Conservation (phyloP, 345 rosid genomes). For the Raphanus raphanistrum region DNA sequence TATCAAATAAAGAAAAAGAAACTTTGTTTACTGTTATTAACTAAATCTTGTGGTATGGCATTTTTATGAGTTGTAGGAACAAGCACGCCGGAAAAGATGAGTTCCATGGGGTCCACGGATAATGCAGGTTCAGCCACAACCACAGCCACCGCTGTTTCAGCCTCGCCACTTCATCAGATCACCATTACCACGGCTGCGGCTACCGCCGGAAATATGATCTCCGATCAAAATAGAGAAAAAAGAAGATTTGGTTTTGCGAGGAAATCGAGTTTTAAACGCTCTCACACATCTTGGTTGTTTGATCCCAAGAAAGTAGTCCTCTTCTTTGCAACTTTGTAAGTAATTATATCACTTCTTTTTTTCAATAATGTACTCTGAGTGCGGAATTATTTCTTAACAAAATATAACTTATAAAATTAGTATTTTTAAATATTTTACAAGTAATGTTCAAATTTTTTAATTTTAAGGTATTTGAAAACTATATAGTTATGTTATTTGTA, state of each 20-base stretch:
- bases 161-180: conserved; percentile 62
- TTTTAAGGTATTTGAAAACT: no score
- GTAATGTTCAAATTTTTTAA: no score
- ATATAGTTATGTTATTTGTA: no score
- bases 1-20: conserved; percentile 22
- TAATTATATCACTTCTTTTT: neutral
- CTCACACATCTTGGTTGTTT: conserved; percentile 55
- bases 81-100: conserved; percentile 59
- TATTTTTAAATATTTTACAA: no score
- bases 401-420: no score
- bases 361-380: no score
- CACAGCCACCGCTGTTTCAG: conserved; percentile 20
- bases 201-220: conserved; percentile 30
- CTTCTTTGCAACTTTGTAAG: conserved; percentile 90
- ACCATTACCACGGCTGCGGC: conserved; percentile 56
- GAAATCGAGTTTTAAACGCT: conserved; percentile 72
- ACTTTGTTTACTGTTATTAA: neutral
- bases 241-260: conserved; percentile 44
- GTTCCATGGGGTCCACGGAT: conserved; percentile 40
- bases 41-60: conserved; percentile 20
- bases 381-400: no score
- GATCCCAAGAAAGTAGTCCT: conserved; percentile 89
- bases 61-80: conserved; percentile 41
- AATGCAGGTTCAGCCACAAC: conserved; percentile 30
- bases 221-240: conserved; percentile 44